A percentile compares a stretch with the other conserved stretches of the same genome.
Conservation (phyloP, 2,329 filamentous ascomycete species). For the Lizonia empirigonia region DNA sequence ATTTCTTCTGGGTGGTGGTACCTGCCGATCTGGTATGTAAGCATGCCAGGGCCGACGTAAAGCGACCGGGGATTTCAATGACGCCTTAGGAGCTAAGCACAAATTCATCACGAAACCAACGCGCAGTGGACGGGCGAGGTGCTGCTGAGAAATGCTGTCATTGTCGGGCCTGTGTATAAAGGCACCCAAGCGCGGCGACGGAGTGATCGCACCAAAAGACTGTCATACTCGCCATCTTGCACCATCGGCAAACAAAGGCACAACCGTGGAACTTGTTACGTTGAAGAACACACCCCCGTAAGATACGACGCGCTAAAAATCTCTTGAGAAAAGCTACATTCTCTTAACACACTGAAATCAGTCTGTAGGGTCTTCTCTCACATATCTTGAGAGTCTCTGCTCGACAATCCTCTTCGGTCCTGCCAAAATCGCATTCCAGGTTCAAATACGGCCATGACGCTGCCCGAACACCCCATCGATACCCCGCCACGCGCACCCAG, state of each 20-base stretch:
- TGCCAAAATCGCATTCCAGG: not conserved
- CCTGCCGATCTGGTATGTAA: conserved; percentile 24
- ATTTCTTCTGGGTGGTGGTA: not conserved
- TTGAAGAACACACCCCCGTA: conserved; percentile 21
- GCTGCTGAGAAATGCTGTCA: conserved; percentile 34
- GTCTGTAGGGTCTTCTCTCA: conserved; percentile 5
- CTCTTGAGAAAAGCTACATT: conserved; percentile 20
- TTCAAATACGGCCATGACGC: conserved; percentile 41
- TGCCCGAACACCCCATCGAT: conserved; percentile 63
- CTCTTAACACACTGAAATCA: conserved; percentile 19
- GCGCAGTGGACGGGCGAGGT: conserved; percentile 21
- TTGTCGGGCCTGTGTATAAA: conserved; percentile 19
- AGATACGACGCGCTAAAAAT: conserved; percentile 20
- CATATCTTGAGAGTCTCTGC: conserved; percentile 2
- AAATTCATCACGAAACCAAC: conserved; percentile 28
- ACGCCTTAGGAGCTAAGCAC: conserved; percentile 39
- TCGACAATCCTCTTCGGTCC: not conserved
- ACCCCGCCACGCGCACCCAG: conserved; percentile 76
- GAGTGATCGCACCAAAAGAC: not conserved
- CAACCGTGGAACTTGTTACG: conserved; percentile 7
- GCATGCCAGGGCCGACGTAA: conserved; percentile 38
- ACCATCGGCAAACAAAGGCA: conserved; percentile 33
- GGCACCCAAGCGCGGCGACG: conserved; percentile 4
- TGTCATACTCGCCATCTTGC: conserved; percentile 24
- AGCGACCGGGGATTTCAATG: conserved; percentile 40